Evolutionary conservation across 306 rosid species (phyloP), one percentile per base, ranked within the genome.

Genomic region (Rosa persica): DNA sequence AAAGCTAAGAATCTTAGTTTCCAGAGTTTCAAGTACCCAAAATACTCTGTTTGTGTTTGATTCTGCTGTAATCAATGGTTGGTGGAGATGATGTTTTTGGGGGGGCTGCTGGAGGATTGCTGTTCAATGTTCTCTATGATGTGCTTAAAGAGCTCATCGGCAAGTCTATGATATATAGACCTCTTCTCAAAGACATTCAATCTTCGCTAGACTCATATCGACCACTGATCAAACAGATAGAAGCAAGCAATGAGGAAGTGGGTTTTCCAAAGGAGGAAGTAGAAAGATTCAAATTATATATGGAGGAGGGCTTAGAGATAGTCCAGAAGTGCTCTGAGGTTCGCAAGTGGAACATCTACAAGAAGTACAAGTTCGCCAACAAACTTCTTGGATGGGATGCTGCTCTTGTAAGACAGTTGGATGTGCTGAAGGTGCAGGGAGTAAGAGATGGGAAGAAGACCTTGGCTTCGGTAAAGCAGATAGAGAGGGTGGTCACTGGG

Each of bases 341-440:
- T 48, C 25, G 25, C 0, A n/a, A 25, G 16, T 38, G 73, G 52
- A 3, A 52, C 3, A 0, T 66, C 11, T 22, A 20, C 27, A 36
- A 49, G 27, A 76, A 25, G 39, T 34, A 38, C 48, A 76, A 67
- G 38, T 66, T 22, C 12, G 72, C 73, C 27, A 76, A 66, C 25
- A 15, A 81, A n/a, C 90, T 91, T 73, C 47, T 75, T 38, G 79
- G 5, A 0, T 81, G 87, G 80, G 80, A 89, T 15, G 19, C 39
- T 2, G 39, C 66, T 0, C 82, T 89, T n/a, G 0, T 0, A 0
- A n/a, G 46, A 9, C 86, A 68, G 54, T 69, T 88, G 66, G 15
- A 36, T 11, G 2, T 79, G 0, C 13, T 88, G 76, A 69, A 27
- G 19, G 77, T 11, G 67, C 87, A 70, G 39, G 76, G 3, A 40